Evolutionary conservation across 225 moss, liverwort and hornwort genomes (phyloP).

Genomic region (Straminergon stramineum): DNA sequence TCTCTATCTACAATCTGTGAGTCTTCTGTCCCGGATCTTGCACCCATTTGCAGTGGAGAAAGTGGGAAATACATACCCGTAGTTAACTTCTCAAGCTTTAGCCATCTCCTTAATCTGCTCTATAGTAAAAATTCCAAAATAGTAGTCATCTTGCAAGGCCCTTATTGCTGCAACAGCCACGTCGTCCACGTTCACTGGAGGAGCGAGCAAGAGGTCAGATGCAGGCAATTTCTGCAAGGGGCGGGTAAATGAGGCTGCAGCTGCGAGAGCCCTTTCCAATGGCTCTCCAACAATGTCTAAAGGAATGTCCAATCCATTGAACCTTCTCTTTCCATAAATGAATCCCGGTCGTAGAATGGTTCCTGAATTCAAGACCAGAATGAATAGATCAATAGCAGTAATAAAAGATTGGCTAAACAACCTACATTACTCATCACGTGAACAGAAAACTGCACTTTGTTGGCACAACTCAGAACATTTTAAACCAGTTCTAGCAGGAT

Average conservation of each 20-base stretch:
- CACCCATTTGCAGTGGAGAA: neutral
- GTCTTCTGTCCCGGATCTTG: neutral
- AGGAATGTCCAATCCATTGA: conserved; percentile 80
- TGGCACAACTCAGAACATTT: neutral
- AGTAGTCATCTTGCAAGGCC: conserved; percentile 59
- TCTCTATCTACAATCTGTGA: neutral
- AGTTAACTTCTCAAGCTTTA: neutral
- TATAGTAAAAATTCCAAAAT: conserved; percentile 66
- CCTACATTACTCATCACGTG: neutral
- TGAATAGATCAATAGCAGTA: neutral
- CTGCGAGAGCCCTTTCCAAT: conserved; percentile 52
- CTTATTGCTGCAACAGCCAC: conserved; percentile 69
- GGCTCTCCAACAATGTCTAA: conserved; percentile 57
- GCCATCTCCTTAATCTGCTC: conserved; percentile 89
- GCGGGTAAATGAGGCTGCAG: conserved; percentile 43
- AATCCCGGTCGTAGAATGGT: conserved; percentile 74
- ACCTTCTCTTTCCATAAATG: conserved; percentile 72
- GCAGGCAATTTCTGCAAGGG: conserved; percentile 67
- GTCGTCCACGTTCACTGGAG: conserved; percentile 71
- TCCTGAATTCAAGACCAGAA: conserved; percentile 26
- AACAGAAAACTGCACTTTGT: neutral
- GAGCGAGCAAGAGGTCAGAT: conserved; percentile 67
- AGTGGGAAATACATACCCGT: neutral
- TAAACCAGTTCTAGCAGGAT: neutral
- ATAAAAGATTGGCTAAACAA: neutral